These are phyloP conservation scores for Aureobasidium sp. DNA, from an alignment of 2,329 filamentous ascomycete species.

Conservation along the genomic window DNA sequence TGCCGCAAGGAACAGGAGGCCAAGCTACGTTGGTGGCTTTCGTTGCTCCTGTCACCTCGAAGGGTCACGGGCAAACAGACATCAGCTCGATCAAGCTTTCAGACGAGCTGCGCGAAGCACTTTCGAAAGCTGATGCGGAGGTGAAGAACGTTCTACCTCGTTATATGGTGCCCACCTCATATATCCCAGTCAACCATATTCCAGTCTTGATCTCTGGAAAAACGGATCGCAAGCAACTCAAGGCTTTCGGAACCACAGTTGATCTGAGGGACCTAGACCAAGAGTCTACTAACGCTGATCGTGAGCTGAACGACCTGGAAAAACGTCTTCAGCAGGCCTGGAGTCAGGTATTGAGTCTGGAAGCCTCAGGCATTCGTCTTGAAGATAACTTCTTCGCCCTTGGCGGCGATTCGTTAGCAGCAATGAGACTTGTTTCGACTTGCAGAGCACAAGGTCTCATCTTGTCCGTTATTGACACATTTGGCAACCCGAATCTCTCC, in stretches of 20 bases:
- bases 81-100: slow-evolving; percentile 11
- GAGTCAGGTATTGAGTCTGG: slow-evolving; percentile 9
- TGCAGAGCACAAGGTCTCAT: slow-evolving; percentile 30
- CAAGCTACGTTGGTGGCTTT: slow-evolving; percentile 19
- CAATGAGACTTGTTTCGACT: slow-evolving; percentile 39
- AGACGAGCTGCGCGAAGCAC: slow-evolving; percentile 19
- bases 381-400: slow-evolving; percentile 40
- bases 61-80: background rate
- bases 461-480: slow-evolving; percentile 39
- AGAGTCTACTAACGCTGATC: background rate
- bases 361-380: slow-evolving; percentile 26
- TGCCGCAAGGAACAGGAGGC: slow-evolving; percentile 16
- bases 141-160: slow-evolving; percentile 21
- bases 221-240: slow-evolving; percentile 24
- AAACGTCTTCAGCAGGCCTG: slow-evolving; percentile 6
- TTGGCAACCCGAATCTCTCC: slow-evolving; percentile 36
- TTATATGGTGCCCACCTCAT: slow-evolving; percentile 39
- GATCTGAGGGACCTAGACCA: slow-evolving; percentile 19
- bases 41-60: slow-evolving; percentile 8
- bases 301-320: slow-evolving; percentile 36
- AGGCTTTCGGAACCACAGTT: slow-evolving; percentile 19
- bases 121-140: slow-evolving; percentile 23
- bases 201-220: slow-evolving; percentile 42
- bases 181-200: slow-evolving; percentile 37
- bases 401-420: slow-evolving; percentile 41